These are phyloP conservation scores for Nemania sp. DNA, from an alignment of 2,329 filamentous ascomycete species.

Conservation along the genomic window DNA sequence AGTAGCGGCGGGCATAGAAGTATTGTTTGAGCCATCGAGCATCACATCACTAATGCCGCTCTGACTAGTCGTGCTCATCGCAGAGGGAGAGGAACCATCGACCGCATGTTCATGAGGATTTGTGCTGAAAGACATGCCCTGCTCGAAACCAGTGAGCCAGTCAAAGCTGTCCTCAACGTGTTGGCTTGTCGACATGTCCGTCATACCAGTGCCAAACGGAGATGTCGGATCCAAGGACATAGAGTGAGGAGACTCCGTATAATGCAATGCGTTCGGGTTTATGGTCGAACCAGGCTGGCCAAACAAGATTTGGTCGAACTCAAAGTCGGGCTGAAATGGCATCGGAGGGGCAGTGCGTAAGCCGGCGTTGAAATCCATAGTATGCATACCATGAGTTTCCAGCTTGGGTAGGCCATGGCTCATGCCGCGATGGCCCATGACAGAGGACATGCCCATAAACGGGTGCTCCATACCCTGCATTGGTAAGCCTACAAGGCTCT, in stretches of 20 bases:
- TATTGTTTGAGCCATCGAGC: constrained; percentile 77
- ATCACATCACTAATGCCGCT: constrained; percentile 90
- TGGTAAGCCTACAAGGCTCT: constrained; percentile 71
- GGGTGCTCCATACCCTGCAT: constrained; percentile 62
- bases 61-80: constrained; percentile 92
- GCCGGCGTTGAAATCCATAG: constrained; percentile 66
- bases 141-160: constrained; percentile 81
- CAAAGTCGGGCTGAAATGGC: constrained; percentile 65
- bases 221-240: constrained; percentile 65
- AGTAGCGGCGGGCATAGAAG: constrained; percentile 54
- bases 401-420: constrained; percentile 76
- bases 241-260: constrained; percentile 74
- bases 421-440: constrained; percentile 67
- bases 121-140: constrained; percentile 68
- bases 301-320: constrained; percentile 72
- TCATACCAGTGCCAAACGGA: constrained; percentile 60
- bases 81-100: constrained; percentile 92
- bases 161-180: constrained; percentile 78
- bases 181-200: constrained; percentile 60
- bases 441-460: constrained; percentile 72
- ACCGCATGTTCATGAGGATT: constrained; percentile 76
- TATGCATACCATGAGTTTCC: constrained; percentile 72
- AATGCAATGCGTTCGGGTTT: constrained; percentile 78
- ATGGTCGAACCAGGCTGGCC: constrained; percentile 66
- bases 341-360: constrained; percentile 77